phyloP scores from a whole-genome alignment of 495 filamentous ascomycete species.

The Extremus antarcticus region DNA sequence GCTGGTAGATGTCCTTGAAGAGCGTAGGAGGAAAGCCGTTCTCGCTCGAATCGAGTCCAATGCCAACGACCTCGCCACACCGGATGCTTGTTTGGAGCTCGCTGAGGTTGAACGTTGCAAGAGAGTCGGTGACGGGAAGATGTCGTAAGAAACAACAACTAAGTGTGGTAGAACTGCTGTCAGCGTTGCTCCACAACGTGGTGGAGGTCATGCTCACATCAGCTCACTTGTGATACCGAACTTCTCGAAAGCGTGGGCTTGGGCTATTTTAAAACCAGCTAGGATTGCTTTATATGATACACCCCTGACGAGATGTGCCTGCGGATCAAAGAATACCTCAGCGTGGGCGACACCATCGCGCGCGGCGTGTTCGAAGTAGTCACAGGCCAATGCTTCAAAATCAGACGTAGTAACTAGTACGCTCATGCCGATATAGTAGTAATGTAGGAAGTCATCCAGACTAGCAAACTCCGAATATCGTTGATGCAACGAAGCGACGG shows the following conservation, averaged over 20 bases:
- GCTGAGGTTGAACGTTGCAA: constrained; percentile 39
- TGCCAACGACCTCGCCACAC: constrained; percentile 43
- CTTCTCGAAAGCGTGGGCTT: constrained; percentile 49
- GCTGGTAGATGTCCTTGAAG: constrained; percentile 48
- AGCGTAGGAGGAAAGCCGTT: constrained; percentile 51
- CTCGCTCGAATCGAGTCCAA: constrained; percentile 61
- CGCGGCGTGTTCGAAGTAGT: constrained; percentile 56
- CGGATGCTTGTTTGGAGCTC: constrained; percentile 41
- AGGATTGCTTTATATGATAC: constrained; percentile 52
- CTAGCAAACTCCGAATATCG: constrained; percentile 56
- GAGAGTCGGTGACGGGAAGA: constrained; percentile 45
- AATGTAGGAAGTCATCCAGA: constrained; percentile 66
- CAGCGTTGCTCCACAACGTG: background rate
- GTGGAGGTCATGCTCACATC: constrained; percentile 39
- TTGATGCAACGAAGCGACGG: constrained; percentile 42
- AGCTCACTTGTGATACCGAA: constrained; percentile 51
- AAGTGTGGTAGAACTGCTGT: background rate
- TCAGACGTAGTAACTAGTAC: constrained; percentile 49
- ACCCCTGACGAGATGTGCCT: constrained; percentile 56
- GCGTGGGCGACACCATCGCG: constrained; percentile 58
- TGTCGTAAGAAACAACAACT: constrained; percentile 55
- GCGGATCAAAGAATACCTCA: constrained; percentile 60
- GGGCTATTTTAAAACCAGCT: constrained; percentile 46
- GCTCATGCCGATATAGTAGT: constrained; percentile 68
- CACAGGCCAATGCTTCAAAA: constrained; percentile 65